phyloP scores from a whole-genome alignment of 768 basidiomycete genomes.

The Collybia sp. region DNA sequence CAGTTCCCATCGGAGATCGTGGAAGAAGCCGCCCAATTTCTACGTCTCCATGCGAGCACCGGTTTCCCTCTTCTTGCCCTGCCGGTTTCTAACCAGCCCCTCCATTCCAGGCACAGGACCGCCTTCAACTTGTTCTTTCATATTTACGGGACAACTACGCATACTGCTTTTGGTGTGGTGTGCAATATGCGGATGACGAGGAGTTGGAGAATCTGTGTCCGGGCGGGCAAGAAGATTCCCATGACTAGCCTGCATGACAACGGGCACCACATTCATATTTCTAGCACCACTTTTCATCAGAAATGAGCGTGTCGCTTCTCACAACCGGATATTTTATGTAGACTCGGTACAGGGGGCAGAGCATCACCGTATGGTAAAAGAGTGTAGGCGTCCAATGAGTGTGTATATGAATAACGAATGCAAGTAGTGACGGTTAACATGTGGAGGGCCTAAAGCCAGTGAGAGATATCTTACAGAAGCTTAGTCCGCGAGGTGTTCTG shows the following conservation, averaged over 20 bases:
- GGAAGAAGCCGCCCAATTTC: constrained; percentile 63
- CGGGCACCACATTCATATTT: constrained; percentile 1
- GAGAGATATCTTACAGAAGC: neutral
- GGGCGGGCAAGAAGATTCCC: constrained; percentile 70
- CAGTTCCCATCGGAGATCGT: constrained; percentile 50
- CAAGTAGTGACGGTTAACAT: neutral
- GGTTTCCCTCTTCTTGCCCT: constrained; percentile 6
- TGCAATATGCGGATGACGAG: constrained; percentile 56
- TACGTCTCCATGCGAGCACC: constrained; percentile 54
- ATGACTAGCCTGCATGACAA: constrained; percentile 50
- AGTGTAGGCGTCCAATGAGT: neutral
- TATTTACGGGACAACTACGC: constrained; percentile 69
- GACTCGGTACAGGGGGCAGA: no score
- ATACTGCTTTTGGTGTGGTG: constrained; percentile 91
- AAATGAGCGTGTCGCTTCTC: no score
- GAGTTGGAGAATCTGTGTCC: constrained; percentile 69
- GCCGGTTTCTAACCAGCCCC: constrained; percentile 7
- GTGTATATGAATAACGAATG: neutral
- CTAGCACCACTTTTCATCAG: neutral
- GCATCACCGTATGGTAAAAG: neutral
- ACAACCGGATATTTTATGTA: no score
- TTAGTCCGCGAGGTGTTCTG: constrained; percentile 12
- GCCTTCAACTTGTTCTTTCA: constrained; percentile 59
- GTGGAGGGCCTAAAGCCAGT: constrained; percentile 8
- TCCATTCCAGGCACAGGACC: constrained; percentile 57